Percentiles rank a stretch among this genome's conserved stretches.
phyloP scores from a whole-genome alignment of 2,329 filamentous ascomycete species.

The Delphinella strobiligena region DNA sequence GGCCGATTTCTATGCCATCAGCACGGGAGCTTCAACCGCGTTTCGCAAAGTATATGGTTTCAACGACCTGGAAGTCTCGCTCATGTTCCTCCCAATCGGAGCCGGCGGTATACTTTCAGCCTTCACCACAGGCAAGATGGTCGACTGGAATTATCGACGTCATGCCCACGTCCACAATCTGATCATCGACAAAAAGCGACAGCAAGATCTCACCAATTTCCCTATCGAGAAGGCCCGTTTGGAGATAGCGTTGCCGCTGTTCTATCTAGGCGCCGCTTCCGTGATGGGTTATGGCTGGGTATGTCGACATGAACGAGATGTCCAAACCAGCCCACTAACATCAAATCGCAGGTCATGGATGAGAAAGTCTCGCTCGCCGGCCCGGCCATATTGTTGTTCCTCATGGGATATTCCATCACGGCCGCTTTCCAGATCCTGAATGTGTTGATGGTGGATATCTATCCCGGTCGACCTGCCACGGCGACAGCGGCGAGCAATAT shows the following conservation, averaged over 20 bases:
- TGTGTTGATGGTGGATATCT: constrained; percentile 35
- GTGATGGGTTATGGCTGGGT: constrained; percentile 32
- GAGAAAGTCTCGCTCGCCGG: constrained; percentile 16
- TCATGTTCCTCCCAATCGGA: constrained; percentile 33
- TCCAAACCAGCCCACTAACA: no score
- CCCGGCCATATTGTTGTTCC: constrained; percentile 16
- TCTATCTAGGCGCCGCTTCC: constrained; percentile 19
- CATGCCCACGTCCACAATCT: constrained; percentile 21
- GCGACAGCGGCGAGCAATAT: constrained; percentile 34
- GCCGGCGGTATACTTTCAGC: constrained; percentile 28
- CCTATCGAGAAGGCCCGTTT: constrained; percentile 33
- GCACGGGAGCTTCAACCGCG: constrained; percentile 25
- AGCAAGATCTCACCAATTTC: constrained; percentile 27
- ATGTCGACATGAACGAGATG: no score
- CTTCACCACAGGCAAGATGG: constrained; percentile 26
- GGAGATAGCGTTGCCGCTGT: constrained; percentile 27
- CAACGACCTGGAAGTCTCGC: constrained; percentile 27
- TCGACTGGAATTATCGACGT: constrained; percentile 33
- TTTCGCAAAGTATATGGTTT: constrained; percentile 27
- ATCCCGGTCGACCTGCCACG: constrained; percentile 28
- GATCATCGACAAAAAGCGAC: constrained; percentile 21
- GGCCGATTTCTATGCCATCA: constrained; percentile 31
- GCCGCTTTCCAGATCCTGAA: constrained; percentile 32
- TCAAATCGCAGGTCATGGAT: no score
- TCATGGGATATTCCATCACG: constrained; percentile 24